Conservation (phyloP, 371 early-diverging fungal species). For the Syncephalastrum racemosum region DNA sequence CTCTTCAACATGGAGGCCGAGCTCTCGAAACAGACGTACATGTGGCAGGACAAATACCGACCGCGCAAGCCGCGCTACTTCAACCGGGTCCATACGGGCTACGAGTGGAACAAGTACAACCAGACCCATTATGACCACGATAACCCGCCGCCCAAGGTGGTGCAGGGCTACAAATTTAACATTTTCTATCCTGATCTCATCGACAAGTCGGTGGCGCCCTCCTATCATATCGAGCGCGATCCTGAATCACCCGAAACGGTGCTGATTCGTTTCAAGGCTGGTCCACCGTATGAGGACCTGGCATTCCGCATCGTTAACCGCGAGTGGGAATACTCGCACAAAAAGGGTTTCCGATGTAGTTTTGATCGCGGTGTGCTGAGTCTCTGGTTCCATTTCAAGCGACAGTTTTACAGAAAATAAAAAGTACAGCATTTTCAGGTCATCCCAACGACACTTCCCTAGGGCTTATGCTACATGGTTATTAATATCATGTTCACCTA, state of each 20-base stretch:
- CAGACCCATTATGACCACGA: slow-evolving; percentile 95
- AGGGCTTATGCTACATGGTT: too few relatives aligned
- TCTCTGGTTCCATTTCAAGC: slow-evolving; percentile 92
- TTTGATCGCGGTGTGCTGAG: slow-evolving; percentile 93
- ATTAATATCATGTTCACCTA: too few relatives aligned
- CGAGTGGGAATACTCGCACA: slow-evolving; percentile 94
- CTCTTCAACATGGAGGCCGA: slow-evolving; percentile 80
- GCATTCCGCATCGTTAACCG: slow-evolving; percentile 93
- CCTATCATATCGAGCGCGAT: slow-evolving; percentile 82
- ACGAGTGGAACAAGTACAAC: slow-evolving; percentile 99
- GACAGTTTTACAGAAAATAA: slow-evolving; percentile 79
- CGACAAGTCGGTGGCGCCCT: slow-evolving; percentile 85
- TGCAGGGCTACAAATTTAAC: slow-evolving; percentile 96
- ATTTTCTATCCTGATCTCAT: slow-evolving; percentile 97
- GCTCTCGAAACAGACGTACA: slow-evolving; percentile 63
- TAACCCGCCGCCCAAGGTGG: slow-evolving; percentile 96
- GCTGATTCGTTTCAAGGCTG: slow-evolving; percentile 86
- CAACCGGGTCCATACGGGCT: slow-evolving; percentile 94
- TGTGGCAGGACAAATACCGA: slow-evolving; percentile 92
- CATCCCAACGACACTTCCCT: too few relatives aligned
- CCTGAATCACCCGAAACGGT: slow-evolving; percentile 76
- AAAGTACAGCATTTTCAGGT: slow-evolving; percentile 1
- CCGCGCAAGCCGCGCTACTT: slow-evolving; percentile 94
- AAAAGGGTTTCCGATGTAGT: slow-evolving; percentile 85
- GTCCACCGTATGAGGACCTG: slow-evolving; percentile 95